These are phyloP conservation scores for Coffea humblotiana DNA, from an alignment of 305 asterid species.

Conservation along the genomic window DNA sequence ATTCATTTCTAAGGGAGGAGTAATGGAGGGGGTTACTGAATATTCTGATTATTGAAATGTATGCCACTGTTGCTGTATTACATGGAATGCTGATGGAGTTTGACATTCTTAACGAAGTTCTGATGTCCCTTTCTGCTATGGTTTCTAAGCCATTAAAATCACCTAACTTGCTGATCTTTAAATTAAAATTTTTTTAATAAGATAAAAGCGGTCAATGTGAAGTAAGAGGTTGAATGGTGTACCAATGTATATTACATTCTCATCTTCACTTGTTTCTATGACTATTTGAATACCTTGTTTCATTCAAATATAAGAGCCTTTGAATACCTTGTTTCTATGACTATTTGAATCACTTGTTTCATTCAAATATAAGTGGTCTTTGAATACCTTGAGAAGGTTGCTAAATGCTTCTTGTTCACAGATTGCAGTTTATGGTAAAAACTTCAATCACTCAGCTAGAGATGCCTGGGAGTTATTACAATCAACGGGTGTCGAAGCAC, in stretches of 20 bases:
- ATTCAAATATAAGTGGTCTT: neutral
- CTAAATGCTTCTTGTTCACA: conserved; percentile 25
- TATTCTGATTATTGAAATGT: neutral
- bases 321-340: neutral
- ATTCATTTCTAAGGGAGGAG: neutral
- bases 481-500: conserved; percentile 92
- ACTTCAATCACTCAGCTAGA: conserved; percentile 90
- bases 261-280: neutral
- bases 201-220: neutral
- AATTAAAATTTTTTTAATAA: neutral
- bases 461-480: conserved; percentile 99
- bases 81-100: neutral
- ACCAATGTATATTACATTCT: neutral
- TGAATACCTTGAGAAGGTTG: neutral
- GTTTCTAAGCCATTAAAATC: neutral
- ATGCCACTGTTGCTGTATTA: neutral
- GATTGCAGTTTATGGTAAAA: conserved; percentile 96
- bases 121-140: neutral
- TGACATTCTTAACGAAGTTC: neutral
- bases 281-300: neutral
- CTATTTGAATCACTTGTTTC: neutral
- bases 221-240: neutral
- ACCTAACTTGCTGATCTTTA: neutral
- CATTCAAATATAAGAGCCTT: neutral
- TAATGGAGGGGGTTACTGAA: neutral